Percentiles rank a stretch among this genome's conserved stretches.
Conservation (phyloP, 192 early-diverging fungal genomes). For the Oehlia diaphana region DNA sequence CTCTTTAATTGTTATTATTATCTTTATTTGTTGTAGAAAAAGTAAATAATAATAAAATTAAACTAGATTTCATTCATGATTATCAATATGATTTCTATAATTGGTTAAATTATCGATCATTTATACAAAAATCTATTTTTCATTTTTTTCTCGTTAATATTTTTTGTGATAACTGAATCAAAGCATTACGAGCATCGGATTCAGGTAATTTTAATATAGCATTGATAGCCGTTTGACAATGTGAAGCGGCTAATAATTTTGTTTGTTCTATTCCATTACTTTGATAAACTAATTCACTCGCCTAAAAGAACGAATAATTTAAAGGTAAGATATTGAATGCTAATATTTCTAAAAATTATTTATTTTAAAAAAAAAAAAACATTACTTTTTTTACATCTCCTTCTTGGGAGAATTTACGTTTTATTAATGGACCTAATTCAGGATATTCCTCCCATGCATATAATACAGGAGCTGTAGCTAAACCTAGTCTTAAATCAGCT, state of each 20-base stretch:
- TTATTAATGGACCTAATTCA: slow-evolving; percentile 79
- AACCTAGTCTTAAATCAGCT: slow-evolving; percentile 84
- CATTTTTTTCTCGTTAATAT: slow-evolving; percentile 82
- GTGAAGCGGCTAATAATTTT: slow-evolving; percentile 67
- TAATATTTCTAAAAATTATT: too few relatives aligned
- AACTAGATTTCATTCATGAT: too few relatives aligned
- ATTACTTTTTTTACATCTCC: slow-evolving; percentile 77
- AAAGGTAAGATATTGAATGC: not conserved
- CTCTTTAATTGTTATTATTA: too few relatives aligned
- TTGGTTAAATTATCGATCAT: too few relatives aligned
- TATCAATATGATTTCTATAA: too few relatives aligned
- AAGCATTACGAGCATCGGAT: slow-evolving; percentile 73
- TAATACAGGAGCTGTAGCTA: slow-evolving; percentile 92
- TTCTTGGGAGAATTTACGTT: slow-evolving; percentile 76
- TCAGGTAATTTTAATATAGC: slow-evolving; percentile 68
- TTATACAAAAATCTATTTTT: too few relatives aligned
- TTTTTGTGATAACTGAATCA: slow-evolving; percentile 79
- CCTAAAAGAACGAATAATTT: slow-evolving; percentile 44
- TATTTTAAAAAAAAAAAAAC: slow-evolving; percentile 15
- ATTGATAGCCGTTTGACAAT: slow-evolving; percentile 73
- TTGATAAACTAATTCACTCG: slow-evolving; percentile 74
- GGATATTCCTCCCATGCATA: slow-evolving; percentile 90
- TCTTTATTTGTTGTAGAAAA: too few relatives aligned
- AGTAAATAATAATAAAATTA: too few relatives aligned
- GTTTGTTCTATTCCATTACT: slow-evolving; percentile 80